Conservation (phyloP, 768 basidiomycete genomes). For the Boletellus ananas region DNA sequence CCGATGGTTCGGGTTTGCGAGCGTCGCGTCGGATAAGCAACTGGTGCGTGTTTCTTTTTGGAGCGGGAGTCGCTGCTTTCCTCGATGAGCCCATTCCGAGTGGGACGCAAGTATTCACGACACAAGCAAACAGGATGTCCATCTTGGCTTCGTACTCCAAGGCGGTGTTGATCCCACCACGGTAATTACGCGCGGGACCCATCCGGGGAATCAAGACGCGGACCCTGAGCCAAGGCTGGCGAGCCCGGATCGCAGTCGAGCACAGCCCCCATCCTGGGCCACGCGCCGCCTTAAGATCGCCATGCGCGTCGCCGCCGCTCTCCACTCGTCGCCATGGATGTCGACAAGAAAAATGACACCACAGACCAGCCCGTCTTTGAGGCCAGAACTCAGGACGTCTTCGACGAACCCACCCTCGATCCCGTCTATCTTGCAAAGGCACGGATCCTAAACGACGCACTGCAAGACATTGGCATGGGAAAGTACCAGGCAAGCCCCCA, state of each 20-base stretch:
- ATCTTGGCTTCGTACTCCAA: too few species aligned
- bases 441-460: slow-evolving; percentile 51
- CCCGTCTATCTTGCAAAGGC: slow-evolving; percentile 60
- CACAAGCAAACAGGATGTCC: too few species aligned
- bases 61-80: too few species aligned
- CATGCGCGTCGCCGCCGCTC: neutral
- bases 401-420: slow-evolving; percentile 37
- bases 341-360: slow-evolving; percentile 2
- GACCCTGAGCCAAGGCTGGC: too few species aligned
- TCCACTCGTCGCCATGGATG: slow-evolving; percentile 12
- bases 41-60: too few species aligned
- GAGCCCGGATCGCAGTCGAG: neutral
- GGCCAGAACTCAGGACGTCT: slow-evolving; percentile 22
- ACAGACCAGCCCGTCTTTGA: neutral
- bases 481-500: slow-evolving; percentile 48
- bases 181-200: too few species aligned
- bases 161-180: too few species aligned
- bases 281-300: neutral
- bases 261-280: neutral
- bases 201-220: too few species aligned
- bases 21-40: too few species aligned
- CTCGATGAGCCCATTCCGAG: neutral
- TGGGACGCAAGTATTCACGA: too few species aligned
- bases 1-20: too few species aligned
- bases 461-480: slow-evolving; percentile 72